Evolutionary conservation across 2,329 filamentous ascomycete genomes (phyloP).

Genomic region (Metarhizium brunneum): DNA sequence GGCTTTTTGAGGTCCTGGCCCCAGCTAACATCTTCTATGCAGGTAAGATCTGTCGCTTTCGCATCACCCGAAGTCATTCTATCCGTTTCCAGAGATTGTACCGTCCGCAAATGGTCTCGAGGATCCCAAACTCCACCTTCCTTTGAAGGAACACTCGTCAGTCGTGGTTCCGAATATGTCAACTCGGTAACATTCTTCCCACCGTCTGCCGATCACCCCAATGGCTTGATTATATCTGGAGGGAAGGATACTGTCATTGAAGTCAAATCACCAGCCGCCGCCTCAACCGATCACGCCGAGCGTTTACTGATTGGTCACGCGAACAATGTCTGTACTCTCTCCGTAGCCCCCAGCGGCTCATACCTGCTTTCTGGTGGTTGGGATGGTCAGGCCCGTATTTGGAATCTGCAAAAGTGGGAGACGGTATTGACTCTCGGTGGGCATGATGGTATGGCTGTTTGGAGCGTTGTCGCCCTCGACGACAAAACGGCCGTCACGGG

Average conservation of each 20-base stretch:
- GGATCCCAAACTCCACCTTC: slow-evolving; percentile 53
- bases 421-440: slow-evolving; percentile 60
- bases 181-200: slow-evolving; percentile 74
- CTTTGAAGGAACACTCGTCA: slow-evolving; percentile 71
- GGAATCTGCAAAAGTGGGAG: slow-evolving; percentile 82
- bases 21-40: slow-evolving; percentile 4
- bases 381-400: slow-evolving; percentile 82
- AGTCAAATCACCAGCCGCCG: slow-evolving; percentile 62
- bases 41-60: slow-evolving; percentile 85
- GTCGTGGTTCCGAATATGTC: slow-evolving; percentile 76
- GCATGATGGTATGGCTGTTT: slow-evolving; percentile 69
- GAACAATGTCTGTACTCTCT: slow-evolving; percentile 80
- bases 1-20: neutral
- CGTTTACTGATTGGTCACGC: slow-evolving; percentile 78
- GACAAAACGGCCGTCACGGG: slow-evolving; percentile 77
- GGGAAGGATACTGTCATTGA: slow-evolving; percentile 92
- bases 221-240: slow-evolving; percentile 78
- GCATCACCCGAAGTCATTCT: slow-evolving; percentile 63
- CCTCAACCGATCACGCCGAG: slow-evolving; percentile 68
- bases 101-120: slow-evolving; percentile 77
- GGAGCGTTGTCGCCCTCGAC: slow-evolving; percentile 83
- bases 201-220: slow-evolving; percentile 56
- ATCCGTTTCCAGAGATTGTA: slow-evolving; percentile 86
- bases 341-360: slow-evolving; percentile 61
- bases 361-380: slow-evolving; percentile 87